Evolutionary conservation across 176 grass and related monocot genomes (phyloP), one percentile per base, ranked within the genome.

Genomic region (Paspalum vaginatum): DNA sequence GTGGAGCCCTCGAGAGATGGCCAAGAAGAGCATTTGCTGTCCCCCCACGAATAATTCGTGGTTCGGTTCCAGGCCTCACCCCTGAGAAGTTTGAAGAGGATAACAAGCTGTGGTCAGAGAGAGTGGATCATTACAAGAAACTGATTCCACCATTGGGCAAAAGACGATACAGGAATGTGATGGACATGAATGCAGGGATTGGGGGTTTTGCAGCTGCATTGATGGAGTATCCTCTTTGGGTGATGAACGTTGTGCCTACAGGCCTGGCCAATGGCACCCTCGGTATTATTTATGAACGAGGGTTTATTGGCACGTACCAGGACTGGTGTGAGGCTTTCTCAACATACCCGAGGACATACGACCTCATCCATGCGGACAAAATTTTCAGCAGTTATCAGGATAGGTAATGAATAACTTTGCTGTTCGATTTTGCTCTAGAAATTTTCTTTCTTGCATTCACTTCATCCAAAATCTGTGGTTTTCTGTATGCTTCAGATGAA

Each of bases 261-360:
- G 85, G 59, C 55, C 74, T 77, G 22, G 27, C 45, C 61, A 47
- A 32, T 25, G 93, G 92, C 7, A 78, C 85, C 16, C 87, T 96
- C 0, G 90, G 93, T 61, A 79, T 86, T 51, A 92, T 96, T 53
- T 92, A 96, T 11, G 93, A 96, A n/a, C 77, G 93, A 75, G 93
- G 93, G 13, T 92, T 92, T 32, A 86, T 96, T 52, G 93, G 93
- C 22, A 88, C 87, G 4, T 96, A 88, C 54, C 93, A 92, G 14
- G 90, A 96, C 67, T 96, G 93, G 93, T 96, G 93, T 59, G 93
- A 96, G 60, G 90, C 93, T 84, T 96, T 96, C 81, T 90, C 90
- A n/a, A 96, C 93, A 0, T 96, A 96, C 83, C 93, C 90, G 0
- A 92, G 93, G 85, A 96, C 93, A 14, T 96, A 96, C 50, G 93